Conservation (phyloP, 2,329 filamentous ascomycete genomes). For the Stachybotrys echinatus region DNA sequence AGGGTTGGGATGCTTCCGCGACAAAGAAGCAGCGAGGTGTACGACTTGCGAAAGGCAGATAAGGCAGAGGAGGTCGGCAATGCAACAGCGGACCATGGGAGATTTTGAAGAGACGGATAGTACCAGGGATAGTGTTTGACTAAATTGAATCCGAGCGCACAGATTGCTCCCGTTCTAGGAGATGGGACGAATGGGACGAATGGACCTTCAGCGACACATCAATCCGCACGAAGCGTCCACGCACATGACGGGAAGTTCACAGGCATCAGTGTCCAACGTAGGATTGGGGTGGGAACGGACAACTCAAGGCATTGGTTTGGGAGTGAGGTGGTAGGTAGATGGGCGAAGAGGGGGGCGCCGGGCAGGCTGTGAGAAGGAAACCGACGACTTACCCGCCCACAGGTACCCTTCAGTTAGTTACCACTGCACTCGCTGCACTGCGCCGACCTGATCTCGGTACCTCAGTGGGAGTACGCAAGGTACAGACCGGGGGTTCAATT, state of each 20-base stretch:
- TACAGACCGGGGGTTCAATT: too few species aligned
- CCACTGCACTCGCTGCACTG: background rate
- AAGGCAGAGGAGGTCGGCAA: background rate
- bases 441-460: too few species aligned
- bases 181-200: background rate
- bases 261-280: too few species aligned
- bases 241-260: background rate
- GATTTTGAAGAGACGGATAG: background rate
- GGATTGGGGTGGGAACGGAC: background rate
- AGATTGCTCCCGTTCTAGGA: background rate
- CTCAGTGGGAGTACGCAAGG: too few species aligned
- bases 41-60: background rate
- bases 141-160: background rate
- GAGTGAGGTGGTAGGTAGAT: background rate
- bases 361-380: background rate
- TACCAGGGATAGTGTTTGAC: background rate
- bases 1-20: background rate
- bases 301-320: background rate
- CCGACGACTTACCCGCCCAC: background rate
- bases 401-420: background rate
- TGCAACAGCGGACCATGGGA: background rate
- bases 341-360: background rate
- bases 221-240: background rate
- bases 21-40: background rate
- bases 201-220: background rate